Conservation (phyloP, 2,329 filamentous ascomycete genomes). For the Waltergamsia citrina region DNA sequence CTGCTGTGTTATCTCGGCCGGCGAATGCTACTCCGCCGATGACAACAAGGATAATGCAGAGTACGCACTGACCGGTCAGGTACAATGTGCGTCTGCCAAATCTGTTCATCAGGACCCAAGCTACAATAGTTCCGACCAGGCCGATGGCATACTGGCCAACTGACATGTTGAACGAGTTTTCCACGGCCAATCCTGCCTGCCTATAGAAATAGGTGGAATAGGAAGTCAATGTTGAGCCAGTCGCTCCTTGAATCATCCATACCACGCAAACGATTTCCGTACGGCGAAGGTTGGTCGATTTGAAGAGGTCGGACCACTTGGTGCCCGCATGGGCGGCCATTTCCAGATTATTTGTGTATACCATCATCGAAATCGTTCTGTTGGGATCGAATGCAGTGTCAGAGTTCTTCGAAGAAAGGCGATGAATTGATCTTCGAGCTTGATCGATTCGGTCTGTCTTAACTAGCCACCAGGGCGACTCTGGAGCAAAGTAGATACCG, state of each 20-base stretch:
- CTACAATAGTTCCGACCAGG: slow-evolving; percentile 38
- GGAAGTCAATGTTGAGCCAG: slow-evolving; percentile 36
- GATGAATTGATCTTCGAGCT: slow-evolving; percentile 28
- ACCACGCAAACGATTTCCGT: slow-evolving; percentile 41
- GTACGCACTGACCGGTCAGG: slow-evolving; percentile 30
- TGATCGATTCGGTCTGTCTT: slow-evolving; percentile 29
- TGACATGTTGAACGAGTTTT: slow-evolving; percentile 32
- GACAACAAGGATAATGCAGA: slow-evolving; percentile 27
- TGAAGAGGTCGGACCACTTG: slow-evolving; percentile 41
- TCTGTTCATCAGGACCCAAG: slow-evolving; percentile 38
- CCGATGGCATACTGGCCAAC: slow-evolving; percentile 40
- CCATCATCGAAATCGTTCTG: slow-evolving; percentile 41
- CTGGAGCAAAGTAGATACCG: slow-evolving; percentile 35
- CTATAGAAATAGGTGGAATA: slow-evolving; percentile 36
- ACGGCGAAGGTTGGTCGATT: slow-evolving; percentile 38
- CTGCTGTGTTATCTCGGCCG: slow-evolving; percentile 13
- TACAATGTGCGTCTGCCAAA: slow-evolving; percentile 42
- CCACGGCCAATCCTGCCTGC: slow-evolving; percentile 33
- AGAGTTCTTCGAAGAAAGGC: slow-evolving; percentile 28
- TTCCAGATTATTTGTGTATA: slow-evolving; percentile 42
- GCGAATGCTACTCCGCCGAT: slow-evolving; percentile 27
- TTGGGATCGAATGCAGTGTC: slow-evolving; percentile 31
- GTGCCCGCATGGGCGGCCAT: slow-evolving; percentile 30
- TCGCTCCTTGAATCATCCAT: slow-evolving; percentile 7
- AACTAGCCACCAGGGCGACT: slow-evolving; percentile 43